A percentile compares a stretch with the other conserved stretches of the same genome.
phyloP scores from a whole-genome alignment of 768 basidiomycete species.

The Rhodocollybia butyracea region DNA sequence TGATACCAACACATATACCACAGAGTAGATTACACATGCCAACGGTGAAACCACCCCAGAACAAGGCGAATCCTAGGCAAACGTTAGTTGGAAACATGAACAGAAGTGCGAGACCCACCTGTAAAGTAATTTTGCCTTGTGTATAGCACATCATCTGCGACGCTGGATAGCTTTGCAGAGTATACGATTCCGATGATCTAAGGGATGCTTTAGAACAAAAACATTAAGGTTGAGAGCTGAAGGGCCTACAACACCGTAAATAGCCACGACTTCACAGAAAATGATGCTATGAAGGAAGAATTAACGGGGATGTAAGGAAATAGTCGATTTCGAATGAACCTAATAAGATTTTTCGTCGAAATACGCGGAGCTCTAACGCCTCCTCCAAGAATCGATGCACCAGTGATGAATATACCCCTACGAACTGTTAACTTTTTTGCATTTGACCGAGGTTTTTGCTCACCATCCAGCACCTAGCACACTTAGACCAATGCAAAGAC shows the following conservation, averaged over 20 bases:
- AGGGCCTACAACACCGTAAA: slow-evolving; percentile 85
- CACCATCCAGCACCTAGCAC: slow-evolving; percentile 96
- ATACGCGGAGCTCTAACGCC: slow-evolving; percentile 93
- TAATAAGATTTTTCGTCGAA: slow-evolving; percentile 95
- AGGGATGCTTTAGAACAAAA: not conserved
- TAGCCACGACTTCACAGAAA: slow-evolving; percentile 99
- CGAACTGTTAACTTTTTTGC: slow-evolving; percentile 5
- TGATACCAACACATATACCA: slow-evolving; percentile 91
- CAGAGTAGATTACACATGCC: slow-evolving; percentile 94
- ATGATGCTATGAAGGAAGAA: slow-evolving; percentile 66
- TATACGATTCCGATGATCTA: slow-evolving; percentile 97
- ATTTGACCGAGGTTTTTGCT: slow-evolving; percentile 21
- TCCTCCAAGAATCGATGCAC: slow-evolving; percentile 94
- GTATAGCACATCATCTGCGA: slow-evolving; percentile 70
- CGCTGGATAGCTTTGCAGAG: slow-evolving; percentile 68
- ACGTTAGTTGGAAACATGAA: not conserved
- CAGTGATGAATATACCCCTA: slow-evolving; percentile 98
- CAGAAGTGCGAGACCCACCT: slow-evolving; percentile 37
- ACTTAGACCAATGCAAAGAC: slow-evolving; percentile 89
- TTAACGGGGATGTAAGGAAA: not conserved
- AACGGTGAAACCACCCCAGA: slow-evolving; percentile 96
- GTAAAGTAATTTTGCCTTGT: slow-evolving; percentile 91
- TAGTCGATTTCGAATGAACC: slow-evolving; percentile 43
- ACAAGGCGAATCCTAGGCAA: slow-evolving; percentile 79
- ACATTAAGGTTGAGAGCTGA: not conserved